Evolutionary conservation across 768 basidiomycete species (phyloP).

Genomic region (Lactifluus echinatus): DNA sequence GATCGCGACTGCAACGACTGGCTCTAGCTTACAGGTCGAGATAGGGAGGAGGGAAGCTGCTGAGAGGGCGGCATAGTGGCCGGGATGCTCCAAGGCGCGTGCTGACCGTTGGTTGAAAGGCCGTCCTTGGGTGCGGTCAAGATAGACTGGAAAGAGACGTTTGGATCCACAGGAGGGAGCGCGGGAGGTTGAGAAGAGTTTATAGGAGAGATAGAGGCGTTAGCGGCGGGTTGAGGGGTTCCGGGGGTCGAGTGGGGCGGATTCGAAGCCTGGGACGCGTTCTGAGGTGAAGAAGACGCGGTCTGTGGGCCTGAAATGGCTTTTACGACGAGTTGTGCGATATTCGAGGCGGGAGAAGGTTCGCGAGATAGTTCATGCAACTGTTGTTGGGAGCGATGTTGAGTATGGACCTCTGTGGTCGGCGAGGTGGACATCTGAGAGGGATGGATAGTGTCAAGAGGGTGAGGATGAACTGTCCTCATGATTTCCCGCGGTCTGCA

Average conservation of each 20-base stretch:
- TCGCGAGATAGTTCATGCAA: conserved; percentile 15
- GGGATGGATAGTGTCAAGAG: conserved; percentile 32
- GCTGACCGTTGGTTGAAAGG: conserved; percentile 18
- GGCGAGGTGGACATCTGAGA: conserved; percentile 19
- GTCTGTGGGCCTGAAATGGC: conserved; percentile 17
- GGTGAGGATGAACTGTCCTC: conserved; percentile 41
- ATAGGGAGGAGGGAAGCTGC: conserved; percentile 12
- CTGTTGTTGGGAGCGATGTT: conserved; percentile 15
- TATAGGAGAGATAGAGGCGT: conserved; percentile 30
- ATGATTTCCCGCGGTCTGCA: conserved; percentile 34
- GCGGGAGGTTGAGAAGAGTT: conserved; percentile 21
- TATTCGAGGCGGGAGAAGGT: conserved; percentile 17
- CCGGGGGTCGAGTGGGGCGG: conserved; percentile 21
- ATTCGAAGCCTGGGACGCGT: conserved; percentile 31
- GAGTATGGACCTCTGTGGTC: conserved; percentile 15
- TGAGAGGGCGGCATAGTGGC: conserved; percentile 8
- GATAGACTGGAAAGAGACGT: conserved; percentile 24
- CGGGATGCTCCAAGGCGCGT: conserved; percentile 20
- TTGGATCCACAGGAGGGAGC: conserved; percentile 14
- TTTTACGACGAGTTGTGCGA: conserved; percentile 21
- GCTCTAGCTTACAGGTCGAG: conserved; percentile 15
- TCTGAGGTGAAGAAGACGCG: conserved; percentile 27
- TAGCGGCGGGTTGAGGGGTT: conserved; percentile 27
- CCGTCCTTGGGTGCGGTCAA: conserved; percentile 20
- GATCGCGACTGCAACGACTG: not conserved